These are phyloP conservation scores for Orbilia javanica DNA, from an alignment of 2,329 filamentous ascomycete genomes.

Conservation along the genomic window DNA sequence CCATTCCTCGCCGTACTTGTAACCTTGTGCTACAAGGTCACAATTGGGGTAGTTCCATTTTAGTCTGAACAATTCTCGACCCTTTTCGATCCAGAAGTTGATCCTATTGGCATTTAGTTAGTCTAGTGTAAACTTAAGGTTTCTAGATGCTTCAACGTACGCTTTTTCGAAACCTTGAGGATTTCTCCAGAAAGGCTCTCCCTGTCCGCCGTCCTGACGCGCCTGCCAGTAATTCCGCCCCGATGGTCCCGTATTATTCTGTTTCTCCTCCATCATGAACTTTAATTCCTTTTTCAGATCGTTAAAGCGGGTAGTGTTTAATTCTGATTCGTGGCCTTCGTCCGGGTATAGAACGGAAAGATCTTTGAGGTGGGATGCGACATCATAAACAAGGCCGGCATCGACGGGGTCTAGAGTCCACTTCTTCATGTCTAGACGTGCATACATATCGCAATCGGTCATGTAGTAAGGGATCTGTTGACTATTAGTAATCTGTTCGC, in stretches of 20 bases:
- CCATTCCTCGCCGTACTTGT: conserved; percentile 26
- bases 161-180: conserved; percentile 63
- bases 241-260: conserved; percentile 61
- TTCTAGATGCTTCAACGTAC: conserved; percentile 10
- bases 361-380: conserved; percentile 60
- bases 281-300: conserved; percentile 61
- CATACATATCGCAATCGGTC: conserved; percentile 72
- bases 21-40: conserved; percentile 39
- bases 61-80: conserved; percentile 59
- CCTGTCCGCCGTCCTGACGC: conserved; percentile 69
- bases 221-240: conserved; percentile 70
- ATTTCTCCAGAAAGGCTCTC: conserved; percentile 71
- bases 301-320: conserved; percentile 57
- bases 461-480: conserved; percentile 69
- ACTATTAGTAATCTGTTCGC: not conserved
- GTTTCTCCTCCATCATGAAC: conserved; percentile 63
- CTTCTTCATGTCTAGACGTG: conserved; percentile 66
- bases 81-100: conserved; percentile 61
- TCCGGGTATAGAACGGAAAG: conserved; percentile 59
- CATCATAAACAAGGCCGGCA: conserved; percentile 64
- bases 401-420: conserved; percentile 64
- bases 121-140: not conserved
- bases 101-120: conserved; percentile 43
- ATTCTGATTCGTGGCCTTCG: conserved; percentile 60
- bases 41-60: conserved; percentile 62